A percentile compares a stretch with the other conserved stretches of the same genome.
Conservation (phyloP, 768 basidiomycete genomes). For the Russula emetica region DNA sequence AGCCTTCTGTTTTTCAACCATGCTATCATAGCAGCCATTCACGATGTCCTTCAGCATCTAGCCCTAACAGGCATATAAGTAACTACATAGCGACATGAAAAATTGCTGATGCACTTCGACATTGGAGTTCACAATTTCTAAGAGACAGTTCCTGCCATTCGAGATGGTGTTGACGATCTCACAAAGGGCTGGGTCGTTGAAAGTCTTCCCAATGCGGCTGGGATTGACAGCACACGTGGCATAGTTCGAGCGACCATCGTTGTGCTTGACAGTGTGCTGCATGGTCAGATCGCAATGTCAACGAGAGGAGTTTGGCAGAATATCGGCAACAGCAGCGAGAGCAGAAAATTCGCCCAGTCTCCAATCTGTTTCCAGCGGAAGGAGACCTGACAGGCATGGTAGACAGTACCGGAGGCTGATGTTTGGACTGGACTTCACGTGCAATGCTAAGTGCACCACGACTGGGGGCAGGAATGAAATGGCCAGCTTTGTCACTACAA, state of each 20-base stretch:
- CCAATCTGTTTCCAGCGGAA: conserved; percentile 95
- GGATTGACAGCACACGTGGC: conserved; percentile 99
- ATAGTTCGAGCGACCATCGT: conserved; percentile 91
- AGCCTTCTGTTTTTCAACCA: too few species aligned
- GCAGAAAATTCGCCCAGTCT: conserved; percentile 99
- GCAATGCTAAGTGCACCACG: conserved; percentile 87
- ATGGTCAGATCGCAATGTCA: conserved; percentile 98
- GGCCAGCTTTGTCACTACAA: conserved; percentile 91
- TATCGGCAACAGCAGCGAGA: conserved; percentile 94
- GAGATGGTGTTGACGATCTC: conserved; percentile 95
- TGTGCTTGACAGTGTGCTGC: conserved; percentile 98
- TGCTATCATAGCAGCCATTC: too few species aligned
- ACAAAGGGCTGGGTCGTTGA: conserved; percentile 91
- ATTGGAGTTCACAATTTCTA: conserved; percentile 97
- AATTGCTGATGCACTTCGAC: conserved; percentile 84
- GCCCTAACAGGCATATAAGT: too few species aligned
- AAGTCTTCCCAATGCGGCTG: conserved; percentile 87
- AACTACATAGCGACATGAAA: too few species aligned
- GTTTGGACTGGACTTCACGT: conserved; percentile 73
- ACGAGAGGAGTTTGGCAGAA: conserved; percentile 91
- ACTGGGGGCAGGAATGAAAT: conserved; percentile 95
- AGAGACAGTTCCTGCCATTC: conserved; percentile 65
- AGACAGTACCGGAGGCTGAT: conserved; percentile 71
- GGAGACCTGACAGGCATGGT: conserved; percentile 87
- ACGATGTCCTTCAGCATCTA: too few species aligned